Percentiles rank a stretch among this genome's conserved stretches.
phyloP scores from a whole-genome alignment of 495 filamentous ascomycete species.

The Penicillium verhagenii region DNA sequence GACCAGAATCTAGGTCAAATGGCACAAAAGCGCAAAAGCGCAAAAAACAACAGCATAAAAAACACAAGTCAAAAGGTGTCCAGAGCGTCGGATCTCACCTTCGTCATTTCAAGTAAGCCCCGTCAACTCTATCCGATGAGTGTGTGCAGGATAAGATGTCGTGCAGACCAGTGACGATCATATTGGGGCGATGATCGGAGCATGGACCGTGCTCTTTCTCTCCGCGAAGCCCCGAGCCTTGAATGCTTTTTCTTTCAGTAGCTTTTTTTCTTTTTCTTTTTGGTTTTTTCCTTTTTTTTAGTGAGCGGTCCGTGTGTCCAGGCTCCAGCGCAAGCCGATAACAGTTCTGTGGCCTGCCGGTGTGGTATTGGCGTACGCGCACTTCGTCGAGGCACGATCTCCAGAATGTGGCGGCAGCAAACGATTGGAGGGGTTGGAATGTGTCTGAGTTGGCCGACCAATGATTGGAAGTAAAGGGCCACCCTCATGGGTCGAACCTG shows the following conservation, averaged over 20 bases:
- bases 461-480: slow-evolving; percentile 4
- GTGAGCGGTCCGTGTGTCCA: slow-evolving; percentile 15
- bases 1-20: too few relatives aligned
- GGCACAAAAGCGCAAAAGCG: not conserved
- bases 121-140: slow-evolving; percentile 19
- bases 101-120: slow-evolving; percentile 11
- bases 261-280: not conserved
- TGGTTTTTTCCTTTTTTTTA: not conserved
- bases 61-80: not conserved
- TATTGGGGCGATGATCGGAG: slow-evolving; percentile 22
- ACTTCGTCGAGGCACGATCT: slow-evolving; percentile 4
- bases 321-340: slow-evolving; percentile 15
- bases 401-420: slow-evolving; percentile 24
- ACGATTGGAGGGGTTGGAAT: slow-evolving; percentile 25
- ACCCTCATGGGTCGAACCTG: slow-evolving; percentile 15
- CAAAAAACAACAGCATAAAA: not conserved
- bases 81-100: not conserved
- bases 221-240: slow-evolving; percentile 9
- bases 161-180: slow-evolving; percentile 29
- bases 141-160: slow-evolving; percentile 20
- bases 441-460: slow-evolving; percentile 25
- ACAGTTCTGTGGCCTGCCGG: slow-evolving; percentile 6
- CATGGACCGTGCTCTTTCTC: slow-evolving; percentile 25
- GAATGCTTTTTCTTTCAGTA: not conserved
- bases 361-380: slow-evolving; percentile 2